phyloP scores from a whole-genome alignment of 257 asterid species.

The Penstemon newberryi region DNA sequence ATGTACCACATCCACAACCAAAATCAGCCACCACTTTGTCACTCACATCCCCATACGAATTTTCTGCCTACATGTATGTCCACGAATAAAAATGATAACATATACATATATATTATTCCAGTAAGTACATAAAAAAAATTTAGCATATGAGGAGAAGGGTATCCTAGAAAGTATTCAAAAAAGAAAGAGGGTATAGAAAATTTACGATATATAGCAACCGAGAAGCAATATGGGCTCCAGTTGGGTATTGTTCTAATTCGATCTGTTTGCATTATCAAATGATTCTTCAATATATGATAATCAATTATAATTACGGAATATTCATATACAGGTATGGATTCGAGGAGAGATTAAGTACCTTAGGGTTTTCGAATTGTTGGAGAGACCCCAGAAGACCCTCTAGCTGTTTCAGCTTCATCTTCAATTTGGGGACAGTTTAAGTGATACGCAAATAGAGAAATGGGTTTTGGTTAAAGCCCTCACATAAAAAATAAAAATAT shows the following conservation, averaged over 20 bases:
- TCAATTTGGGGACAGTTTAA: slow-evolving; percentile 7
- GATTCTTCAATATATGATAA: neutral
- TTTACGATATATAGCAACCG: slow-evolving; percentile 83
- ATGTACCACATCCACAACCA: slow-evolving; percentile 97
- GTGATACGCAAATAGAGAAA: too few relatives aligned
- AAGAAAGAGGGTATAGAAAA: slow-evolving; percentile 13
- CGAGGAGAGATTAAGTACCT: slow-evolving; percentile 40
- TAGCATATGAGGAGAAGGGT: slow-evolving; percentile 11
- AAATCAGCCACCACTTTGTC: slow-evolving; percentile 92
- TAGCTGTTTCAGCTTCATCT: slow-evolving; percentile 84
- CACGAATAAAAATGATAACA: neutral
- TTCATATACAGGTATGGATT: neutral
- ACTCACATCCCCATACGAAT: slow-evolving; percentile 80
- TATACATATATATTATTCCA: neutral
- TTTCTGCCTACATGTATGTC: slow-evolving; percentile 60
- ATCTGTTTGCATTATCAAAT: slow-evolving; percentile 47
- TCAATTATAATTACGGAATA: neutral
- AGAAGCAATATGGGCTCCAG: slow-evolving; percentile 97
- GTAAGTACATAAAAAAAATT: too few relatives aligned
- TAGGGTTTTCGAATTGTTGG: slow-evolving; percentile 72
- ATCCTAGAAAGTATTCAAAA: slow-evolving; percentile 16
- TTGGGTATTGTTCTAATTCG: slow-evolving; percentile 93
- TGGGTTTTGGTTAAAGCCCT: too few relatives aligned
- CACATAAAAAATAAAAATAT: too few relatives aligned
- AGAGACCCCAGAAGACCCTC: slow-evolving; percentile 70